These are phyloP conservation scores for Periconia macrospinosa DNA, from an alignment of 2,329 filamentous ascomycete species.

Conservation along the genomic window DNA sequence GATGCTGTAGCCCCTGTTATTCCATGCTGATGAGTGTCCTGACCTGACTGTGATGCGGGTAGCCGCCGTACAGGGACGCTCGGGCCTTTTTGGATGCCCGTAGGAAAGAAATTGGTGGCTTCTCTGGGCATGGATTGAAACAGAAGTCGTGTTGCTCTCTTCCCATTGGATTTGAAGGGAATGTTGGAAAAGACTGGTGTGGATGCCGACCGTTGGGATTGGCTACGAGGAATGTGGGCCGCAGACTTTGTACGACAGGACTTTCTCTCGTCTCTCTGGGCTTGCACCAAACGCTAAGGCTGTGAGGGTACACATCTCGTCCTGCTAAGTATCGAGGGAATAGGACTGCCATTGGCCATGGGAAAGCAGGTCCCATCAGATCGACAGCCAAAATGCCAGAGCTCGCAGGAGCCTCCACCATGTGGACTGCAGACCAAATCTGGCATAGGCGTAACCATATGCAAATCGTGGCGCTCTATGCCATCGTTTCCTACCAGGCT, in stretches of 20 bases:
- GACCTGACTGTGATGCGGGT: constrained; percentile 24
- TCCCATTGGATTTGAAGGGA: constrained; percentile 13
- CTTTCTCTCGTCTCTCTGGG: constrained; percentile 21
- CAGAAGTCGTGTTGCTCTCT: constrained; percentile 13
- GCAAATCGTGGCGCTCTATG: constrained; percentile 27
- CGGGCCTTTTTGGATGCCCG: constrained; percentile 16
- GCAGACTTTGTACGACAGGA: constrained; percentile 22
- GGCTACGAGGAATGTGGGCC: constrained; percentile 30
- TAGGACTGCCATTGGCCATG: constrained; percentile 30
- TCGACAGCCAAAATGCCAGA: constrained; percentile 14
- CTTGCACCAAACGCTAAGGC: constrained; percentile 21
- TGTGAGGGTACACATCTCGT: constrained; percentile 23
- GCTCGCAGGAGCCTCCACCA: constrained; percentile 1
- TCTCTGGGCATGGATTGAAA: constrained; percentile 19
- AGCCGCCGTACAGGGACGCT: constrained; percentile 21
- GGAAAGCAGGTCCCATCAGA: constrained; percentile 16
- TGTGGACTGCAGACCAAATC: constrained; percentile 10
- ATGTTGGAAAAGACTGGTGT: constrained; percentile 10
- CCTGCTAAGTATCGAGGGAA: constrained; percentile 18
- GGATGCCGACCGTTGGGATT: constrained; percentile 23
- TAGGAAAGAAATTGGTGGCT: constrained; percentile 12
- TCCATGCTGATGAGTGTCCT: constrained; percentile 10
- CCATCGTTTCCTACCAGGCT: constrained; percentile 22
- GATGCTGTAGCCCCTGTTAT: background rate
- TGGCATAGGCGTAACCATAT: constrained; percentile 17